Evolutionary conservation across 345 rosid genomes (phyloP).

Genomic region (Sonneratia caseolaris): DNA sequence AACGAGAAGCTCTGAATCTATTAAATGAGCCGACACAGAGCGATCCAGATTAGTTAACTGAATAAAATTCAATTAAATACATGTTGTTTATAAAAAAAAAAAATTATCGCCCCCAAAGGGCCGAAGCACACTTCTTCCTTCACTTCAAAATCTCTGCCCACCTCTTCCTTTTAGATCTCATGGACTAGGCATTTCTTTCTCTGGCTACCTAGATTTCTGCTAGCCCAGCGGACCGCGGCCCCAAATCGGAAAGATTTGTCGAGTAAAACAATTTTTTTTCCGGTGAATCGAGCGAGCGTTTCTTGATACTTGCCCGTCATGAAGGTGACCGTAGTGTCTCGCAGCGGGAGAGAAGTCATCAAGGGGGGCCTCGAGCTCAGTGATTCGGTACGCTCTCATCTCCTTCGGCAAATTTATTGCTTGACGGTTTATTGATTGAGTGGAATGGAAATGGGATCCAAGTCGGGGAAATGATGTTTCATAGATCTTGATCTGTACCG

Average conservation of each 20-base stretch:
- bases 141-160: not conserved
- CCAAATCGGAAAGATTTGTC: not conserved
- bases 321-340: constrained; percentile 75
- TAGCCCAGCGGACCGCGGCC: not conserved
- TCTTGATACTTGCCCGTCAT: constrained; percentile 20
- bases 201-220: not conserved
- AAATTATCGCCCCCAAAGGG: not conserved
- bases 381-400: constrained; percentile 44
- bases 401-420: not conserved
- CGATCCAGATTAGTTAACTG: too few species aligned
- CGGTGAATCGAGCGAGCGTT: not conserved
- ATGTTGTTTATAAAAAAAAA: too few species aligned
- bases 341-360: constrained; percentile 76
- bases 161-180: not conserved
- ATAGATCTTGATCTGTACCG: not conserved
- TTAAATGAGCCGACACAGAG: too few species aligned
- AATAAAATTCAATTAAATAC: too few species aligned
- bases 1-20: too few species aligned
- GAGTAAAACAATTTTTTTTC: not conserved
- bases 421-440: not conserved
- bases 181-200: not conserved
- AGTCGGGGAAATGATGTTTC: not conserved
- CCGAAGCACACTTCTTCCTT: not conserved
- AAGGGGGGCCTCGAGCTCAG: constrained; percentile 65
- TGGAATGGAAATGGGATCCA: not conserved